Base-by-base conservation (phyloP, 495 filamentous ascomycete genomes). In the Penicillium lividum region DNA sequence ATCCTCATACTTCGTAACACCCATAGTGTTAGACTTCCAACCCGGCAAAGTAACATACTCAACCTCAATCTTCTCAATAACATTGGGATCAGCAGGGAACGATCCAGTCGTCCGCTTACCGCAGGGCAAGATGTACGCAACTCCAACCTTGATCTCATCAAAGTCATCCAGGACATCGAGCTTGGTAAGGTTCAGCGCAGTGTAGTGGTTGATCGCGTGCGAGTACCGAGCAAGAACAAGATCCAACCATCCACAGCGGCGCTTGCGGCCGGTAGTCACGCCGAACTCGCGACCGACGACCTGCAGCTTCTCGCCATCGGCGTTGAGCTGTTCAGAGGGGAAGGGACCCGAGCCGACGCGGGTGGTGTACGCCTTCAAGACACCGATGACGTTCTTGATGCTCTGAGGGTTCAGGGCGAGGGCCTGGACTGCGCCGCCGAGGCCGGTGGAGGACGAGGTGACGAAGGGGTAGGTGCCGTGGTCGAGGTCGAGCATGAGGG, bases 171-270 rank as follows among this genome's bases (percentile, higher is more conserved):
- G 83, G 18, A 97, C 80, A 69, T 95, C 91, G 55, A 95, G 86
- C 70, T 93, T 97, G 58, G 92, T 97, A 38, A 97, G 75, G 80
- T 96, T 96, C 47, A 95, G 73, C 2, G 78, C 75, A 9, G 86
- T 89, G 75, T 91, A 90, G 76, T 90, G 81, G 77, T 90, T 90
- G 61, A 92, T 77, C 2, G 77, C 73, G 33, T 80, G 75, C 42
- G 84, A 90, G 79, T 92, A 91, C 63, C 90, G 88, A 56, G 90
- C 71, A n/a, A 94, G 78, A n/a, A 93, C 87, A 7, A 97, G 81
- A 68, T 97, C 92, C 40, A 96, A 82, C 91, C 90, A 96, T 29
- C 92, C 93, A 68, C 92, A 96, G 46, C 92, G 84, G 22, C 93
- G 86, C 62, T 77, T 84, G 53, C 93, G 84, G 57, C 93, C 92